Conservation (phyloP, 495 filamentous ascomycete species). For the Clohesyomyces aquaticus region DNA sequence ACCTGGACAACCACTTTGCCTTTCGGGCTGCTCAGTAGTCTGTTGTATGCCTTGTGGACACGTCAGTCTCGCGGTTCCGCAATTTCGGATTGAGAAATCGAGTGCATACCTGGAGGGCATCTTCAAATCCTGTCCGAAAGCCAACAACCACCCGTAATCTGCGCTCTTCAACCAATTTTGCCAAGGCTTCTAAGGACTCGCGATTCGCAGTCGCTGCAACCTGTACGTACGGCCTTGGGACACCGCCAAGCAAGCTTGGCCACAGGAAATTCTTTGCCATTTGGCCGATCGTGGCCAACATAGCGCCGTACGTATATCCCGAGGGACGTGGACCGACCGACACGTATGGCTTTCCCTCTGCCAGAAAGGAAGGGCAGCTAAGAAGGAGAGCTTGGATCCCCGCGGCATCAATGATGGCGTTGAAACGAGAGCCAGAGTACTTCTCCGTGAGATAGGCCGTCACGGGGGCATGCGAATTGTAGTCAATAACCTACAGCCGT, state of each 20-base stretch:
- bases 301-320: conserved; percentile 32
- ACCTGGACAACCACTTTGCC: no score
- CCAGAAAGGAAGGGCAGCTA: conserved; percentile 43
- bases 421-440: conserved; percentile 40
- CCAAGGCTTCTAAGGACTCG: conserved; percentile 43
- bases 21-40: no score
- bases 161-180: conserved; percentile 40
- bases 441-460: conserved; percentile 34
- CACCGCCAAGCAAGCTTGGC: conserved; percentile 46
- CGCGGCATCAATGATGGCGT: conserved; percentile 45
- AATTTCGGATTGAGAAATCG: conserved; percentile 6
- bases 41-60: conserved; percentile 1
- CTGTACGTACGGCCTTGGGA: conserved; percentile 43
- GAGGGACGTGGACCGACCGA: conserved; percentile 42
- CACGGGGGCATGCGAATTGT: conserved; percentile 20
- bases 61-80: background rate
- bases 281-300: conserved; percentile 36
- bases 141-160: conserved; percentile 44
- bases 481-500: conserved; percentile 13
- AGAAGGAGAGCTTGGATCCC: conserved; percentile 47
- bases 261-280: conserved; percentile 44
- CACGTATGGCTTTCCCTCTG: conserved; percentile 44
- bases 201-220: conserved; percentile 32
- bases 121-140: conserved; percentile 42
- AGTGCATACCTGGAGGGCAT: conserved; percentile 29